A percentile compares a stretch with the other conserved stretches of the same genome.
phyloP scores from a whole-genome alignment of 495 filamentous ascomycete genomes.

The Lepidopterella palustris region DNA sequence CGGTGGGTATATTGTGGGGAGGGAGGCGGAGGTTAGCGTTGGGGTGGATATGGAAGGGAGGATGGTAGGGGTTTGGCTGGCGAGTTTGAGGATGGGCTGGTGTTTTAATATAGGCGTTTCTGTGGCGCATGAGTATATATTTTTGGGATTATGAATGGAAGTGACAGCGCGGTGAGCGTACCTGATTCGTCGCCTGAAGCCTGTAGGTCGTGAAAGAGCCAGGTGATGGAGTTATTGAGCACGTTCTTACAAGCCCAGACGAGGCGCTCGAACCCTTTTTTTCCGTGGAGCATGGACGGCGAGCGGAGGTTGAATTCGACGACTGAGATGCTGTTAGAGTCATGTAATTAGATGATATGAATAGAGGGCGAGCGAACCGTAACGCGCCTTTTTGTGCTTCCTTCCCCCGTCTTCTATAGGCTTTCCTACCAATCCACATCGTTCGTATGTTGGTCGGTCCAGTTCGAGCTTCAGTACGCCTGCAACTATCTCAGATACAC shows the following conservation, averaged over 20 bases:
- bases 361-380: constrained; percentile 41
- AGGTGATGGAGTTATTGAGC: constrained; percentile 61
- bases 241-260: constrained; percentile 81
- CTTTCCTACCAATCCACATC: constrained; percentile 73
- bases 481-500: constrained; percentile 25
- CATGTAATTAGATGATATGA: not conserved
- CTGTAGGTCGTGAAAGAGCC: constrained; percentile 69
- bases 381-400: constrained; percentile 57
- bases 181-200: constrained; percentile 15
- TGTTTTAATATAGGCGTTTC: constrained; percentile 17
- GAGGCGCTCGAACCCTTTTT: constrained; percentile 83
- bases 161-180: not conserved
- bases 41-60: not conserved
- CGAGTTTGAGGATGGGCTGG: constrained; percentile 8
- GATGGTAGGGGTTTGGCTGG: constrained; percentile 1
- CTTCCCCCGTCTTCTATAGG: constrained; percentile 53
- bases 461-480: constrained; percentile 70
- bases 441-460: constrained; percentile 78
- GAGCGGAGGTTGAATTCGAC: constrained; percentile 75
- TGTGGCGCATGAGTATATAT: not conserved
- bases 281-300: constrained; percentile 81
- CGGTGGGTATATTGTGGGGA: constrained; percentile 12
- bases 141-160: not conserved
- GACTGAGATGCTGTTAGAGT: constrained; percentile 42
- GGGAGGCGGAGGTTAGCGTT: not conserved